Conservation (phyloP, 2,329 filamentous ascomycete species). For the Microdochium bolleyi region DNA sequence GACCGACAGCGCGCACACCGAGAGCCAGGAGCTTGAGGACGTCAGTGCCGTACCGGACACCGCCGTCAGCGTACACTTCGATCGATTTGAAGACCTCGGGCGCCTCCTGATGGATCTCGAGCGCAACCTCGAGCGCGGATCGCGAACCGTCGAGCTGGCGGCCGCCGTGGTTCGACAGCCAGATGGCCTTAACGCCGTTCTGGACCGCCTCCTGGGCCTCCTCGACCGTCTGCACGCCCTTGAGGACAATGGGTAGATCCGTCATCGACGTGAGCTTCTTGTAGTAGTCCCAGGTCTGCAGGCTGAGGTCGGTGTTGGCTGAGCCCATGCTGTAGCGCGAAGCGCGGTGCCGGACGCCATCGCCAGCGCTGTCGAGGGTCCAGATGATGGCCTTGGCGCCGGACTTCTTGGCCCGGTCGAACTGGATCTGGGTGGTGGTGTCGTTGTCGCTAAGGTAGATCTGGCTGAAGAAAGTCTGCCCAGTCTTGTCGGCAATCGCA, state of each 20-base stretch:
- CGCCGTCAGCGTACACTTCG: constrained; percentile 23
- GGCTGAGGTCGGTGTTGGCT: constrained; percentile 1
- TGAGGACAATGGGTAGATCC: constrained; percentile 18
- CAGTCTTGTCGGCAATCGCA: constrained; percentile 20
- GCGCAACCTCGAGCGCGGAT: constrained; percentile 18
- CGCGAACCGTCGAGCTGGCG: constrained; percentile 22
- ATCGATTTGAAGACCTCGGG: constrained; percentile 20
- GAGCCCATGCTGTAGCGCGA: constrained; percentile 5
- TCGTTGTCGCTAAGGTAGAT: constrained; percentile 16
- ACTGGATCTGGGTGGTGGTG: constrained; percentile 4
- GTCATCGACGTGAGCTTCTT: constrained; percentile 12
- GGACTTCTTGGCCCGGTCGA: constrained; percentile 6
- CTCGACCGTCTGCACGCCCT: constrained; percentile 24
- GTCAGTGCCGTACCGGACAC: constrained; percentile 23
- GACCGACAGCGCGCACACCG: constrained; percentile 24
- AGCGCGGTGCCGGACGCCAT: constrained; percentile 7
- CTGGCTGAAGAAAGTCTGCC: constrained; percentile 10
- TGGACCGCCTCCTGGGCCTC: constrained; percentile 19
- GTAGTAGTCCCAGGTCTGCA: constrained; percentile 16
- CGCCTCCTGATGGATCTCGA: constrained; percentile 17
- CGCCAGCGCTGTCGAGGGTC: constrained; percentile 10
- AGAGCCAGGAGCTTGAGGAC: constrained; percentile 23
- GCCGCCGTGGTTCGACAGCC: constrained; percentile 26
- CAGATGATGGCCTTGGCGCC: constrained; percentile 11
- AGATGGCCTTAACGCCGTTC: constrained; percentile 18